Percentiles rank a stretch among this genome's conserved stretches.
Evolutionary conservation across 2,329 filamentous ascomycete genomes (phyloP).

Genomic region (Trichoderma sp.): DNA sequence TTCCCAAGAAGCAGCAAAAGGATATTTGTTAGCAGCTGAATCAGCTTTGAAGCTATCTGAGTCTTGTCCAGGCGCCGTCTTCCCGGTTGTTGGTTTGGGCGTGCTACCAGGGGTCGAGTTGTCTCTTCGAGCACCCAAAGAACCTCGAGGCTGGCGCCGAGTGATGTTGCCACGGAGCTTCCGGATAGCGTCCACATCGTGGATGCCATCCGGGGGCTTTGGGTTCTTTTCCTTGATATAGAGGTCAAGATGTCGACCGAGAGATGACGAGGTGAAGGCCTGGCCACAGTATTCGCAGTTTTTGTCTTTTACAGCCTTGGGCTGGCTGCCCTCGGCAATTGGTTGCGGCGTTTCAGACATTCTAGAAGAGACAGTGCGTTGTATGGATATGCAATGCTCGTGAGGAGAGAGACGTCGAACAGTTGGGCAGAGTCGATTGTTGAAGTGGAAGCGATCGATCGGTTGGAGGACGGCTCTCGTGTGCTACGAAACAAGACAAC

Average conservation of each 20-base stretch:
- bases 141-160: slow-evolving; percentile 74
- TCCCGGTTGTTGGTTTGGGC: slow-evolving; percentile 46
- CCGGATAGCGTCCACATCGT: slow-evolving; percentile 86
- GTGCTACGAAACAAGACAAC: slow-evolving; percentile 21
- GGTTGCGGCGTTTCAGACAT: slow-evolving; percentile 40
- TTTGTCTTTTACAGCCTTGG: slow-evolving; percentile 74
- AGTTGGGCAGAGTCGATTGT: neutral
- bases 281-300: slow-evolving; percentile 86
- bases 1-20: slow-evolving; percentile 68
- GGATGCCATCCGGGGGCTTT: slow-evolving; percentile 80
- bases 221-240: slow-evolving; percentile 95
- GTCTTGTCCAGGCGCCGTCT: slow-evolving; percentile 45
- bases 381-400: neutral
- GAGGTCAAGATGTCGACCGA: slow-evolving; percentile 89
- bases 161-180: slow-evolving; percentile 85
- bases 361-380: neutral
- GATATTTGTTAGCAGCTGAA: slow-evolving; percentile 55
- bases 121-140: slow-evolving; percentile 58
- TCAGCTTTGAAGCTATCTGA: slow-evolving; percentile 43
- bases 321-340: slow-evolving; percentile 43
- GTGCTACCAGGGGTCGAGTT: slow-evolving; percentile 61
- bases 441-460: slow-evolving; percentile 16
- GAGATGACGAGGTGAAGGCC: slow-evolving; percentile 87
- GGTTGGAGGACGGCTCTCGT: slow-evolving; percentile 2
- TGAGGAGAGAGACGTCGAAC: slow-evolving; percentile 15